Base-by-base conservation (phyloP, 176 grass and related monocot genomes). In the Hordeum vulgare region DNA sequence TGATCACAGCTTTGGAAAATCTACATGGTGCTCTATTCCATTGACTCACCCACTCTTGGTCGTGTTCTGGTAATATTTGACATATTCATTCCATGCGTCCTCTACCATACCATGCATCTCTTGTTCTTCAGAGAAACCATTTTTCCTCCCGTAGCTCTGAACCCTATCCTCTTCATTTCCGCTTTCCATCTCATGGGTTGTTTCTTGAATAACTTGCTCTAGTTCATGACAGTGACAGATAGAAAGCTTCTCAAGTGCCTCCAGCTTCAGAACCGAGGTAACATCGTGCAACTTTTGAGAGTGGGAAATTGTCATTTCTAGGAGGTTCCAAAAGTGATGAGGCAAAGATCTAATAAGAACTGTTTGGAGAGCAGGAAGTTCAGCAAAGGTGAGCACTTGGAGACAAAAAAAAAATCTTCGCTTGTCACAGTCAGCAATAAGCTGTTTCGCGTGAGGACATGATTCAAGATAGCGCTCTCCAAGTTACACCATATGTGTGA, bases 391-490 rank as follows among this genome's bases (percentile, higher is more conserved):
- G 61, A 94, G 88, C 33, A 87, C 62, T 81, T 88, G 41, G 71
- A 94, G 56, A 8, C 40, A 34, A 40, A 79, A 34, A 40, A 79
- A 76, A 88, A 66, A 23, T 54, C 24, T 80, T 69, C 12, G 34
- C 31, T 87, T 56, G 13, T 86, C 83, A 12, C 49, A 31, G 25
- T 87, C 84, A 0, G 82, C 70, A 39, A 79, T 78, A 60, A 94
- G 20, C 15, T 94, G 71, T 75, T 47, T 65, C 89, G 91, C 62
- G 61, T 89, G 78, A 54, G 51, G 34, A 67, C 92, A 94, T 40
- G 71, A 87, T 72, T 91, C 83, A 61, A 94, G 82, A 70, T 89
- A 84, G 47, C 91, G 86, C 66, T 94, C 92, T 78, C 62, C 18
- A 65, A 94, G 89, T 74, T 89, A 80, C 75, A 35, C 71, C 86